These are phyloP conservation scores for Arthromyces matolae DNA, from an alignment of 768 basidiomycete genomes.

Conservation along the genomic window DNA sequence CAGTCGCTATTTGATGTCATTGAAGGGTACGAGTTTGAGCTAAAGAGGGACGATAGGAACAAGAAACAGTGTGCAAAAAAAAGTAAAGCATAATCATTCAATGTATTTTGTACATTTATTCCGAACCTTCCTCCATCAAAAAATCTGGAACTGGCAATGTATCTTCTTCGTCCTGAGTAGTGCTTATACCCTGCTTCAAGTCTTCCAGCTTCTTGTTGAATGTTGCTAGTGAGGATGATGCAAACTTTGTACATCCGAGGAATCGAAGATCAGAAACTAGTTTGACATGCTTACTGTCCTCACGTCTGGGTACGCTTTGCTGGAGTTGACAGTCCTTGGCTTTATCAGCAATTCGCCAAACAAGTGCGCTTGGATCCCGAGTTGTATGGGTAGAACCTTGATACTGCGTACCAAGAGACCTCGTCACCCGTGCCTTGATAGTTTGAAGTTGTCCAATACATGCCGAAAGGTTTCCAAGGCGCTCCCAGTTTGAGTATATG, in stretches of 20 bases:
- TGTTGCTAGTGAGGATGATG: conserved; percentile 22
- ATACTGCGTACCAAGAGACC: conserved; percentile 20
- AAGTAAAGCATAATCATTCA: no score
- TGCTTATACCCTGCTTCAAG: neutral
- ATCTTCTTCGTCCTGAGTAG: neutral
- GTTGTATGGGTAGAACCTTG: conserved; percentile 24
- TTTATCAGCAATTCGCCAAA: conserved; percentile 21
- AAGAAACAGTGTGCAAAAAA: no score
- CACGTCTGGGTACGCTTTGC: neutral
- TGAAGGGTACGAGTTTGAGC: neutral
- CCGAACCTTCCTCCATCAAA: neutral
- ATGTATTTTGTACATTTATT: no score
- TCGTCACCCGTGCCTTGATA: conserved; percentile 26
- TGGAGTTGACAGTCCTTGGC: conserved; percentile 17
- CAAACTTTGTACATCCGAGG: conserved; percentile 18
- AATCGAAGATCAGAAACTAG: conserved; percentile 13
- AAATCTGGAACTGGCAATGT: neutral
- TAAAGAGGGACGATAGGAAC: no score
- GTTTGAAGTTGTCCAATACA: conserved; percentile 22
- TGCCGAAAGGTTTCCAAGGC: conserved; percentile 28
- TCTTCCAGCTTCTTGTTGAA: conserved; percentile 29
- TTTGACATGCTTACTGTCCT: conserved; percentile 5
- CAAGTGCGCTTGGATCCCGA: conserved; percentile 14
- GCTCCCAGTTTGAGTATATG: conserved; percentile 27
- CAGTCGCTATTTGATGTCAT: conserved; percentile 1